Evolutionary conservation across 2,329 filamentous ascomycete genomes (phyloP).

Genomic region (Chalaropsis ovoidea): DNA sequence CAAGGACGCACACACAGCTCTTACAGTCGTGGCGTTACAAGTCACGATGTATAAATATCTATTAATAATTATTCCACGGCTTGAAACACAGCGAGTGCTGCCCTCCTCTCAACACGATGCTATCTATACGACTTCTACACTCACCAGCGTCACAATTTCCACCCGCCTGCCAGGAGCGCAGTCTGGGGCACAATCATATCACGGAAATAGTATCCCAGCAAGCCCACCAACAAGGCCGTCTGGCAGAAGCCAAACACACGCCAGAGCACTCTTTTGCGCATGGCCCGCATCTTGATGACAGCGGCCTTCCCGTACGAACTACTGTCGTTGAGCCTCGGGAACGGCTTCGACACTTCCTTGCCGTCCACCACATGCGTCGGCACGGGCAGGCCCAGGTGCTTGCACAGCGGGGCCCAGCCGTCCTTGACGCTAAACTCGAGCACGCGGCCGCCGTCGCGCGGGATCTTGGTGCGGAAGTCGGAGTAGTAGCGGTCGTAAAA

Average conservation of each 20-base stretch:
- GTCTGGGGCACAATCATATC: conserved; percentile 14
- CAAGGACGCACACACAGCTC: background rate
- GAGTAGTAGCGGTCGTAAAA: conserved; percentile 35
- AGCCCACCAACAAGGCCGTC: conserved; percentile 21
- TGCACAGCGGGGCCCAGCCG: conserved; percentile 37
- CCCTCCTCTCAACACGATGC: background rate
- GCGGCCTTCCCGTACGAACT: conserved; percentile 22
- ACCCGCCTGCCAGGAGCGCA: background rate
- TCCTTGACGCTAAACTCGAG: conserved; percentile 35
- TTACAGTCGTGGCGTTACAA: background rate
- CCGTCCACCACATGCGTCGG: conserved; percentile 32
- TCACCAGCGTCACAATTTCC: background rate
- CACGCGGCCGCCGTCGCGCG: conserved; percentile 30
- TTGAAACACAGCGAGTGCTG: no score
- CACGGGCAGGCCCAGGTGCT: conserved; percentile 34
- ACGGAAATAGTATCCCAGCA: conserved; percentile 21
- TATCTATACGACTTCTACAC: background rate
- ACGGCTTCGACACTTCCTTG: conserved; percentile 26
- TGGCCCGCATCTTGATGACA: conserved; percentile 23
- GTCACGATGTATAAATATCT: conserved; percentile 2
- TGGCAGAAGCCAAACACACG: conserved; percentile 24
- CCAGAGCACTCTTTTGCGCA: conserved; percentile 26
- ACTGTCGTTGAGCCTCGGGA: conserved; percentile 28
- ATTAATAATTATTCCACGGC: background rate
- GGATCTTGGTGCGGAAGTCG: conserved; percentile 33